These are phyloP conservation scores for Stylonectria norvegica DNA, from an alignment of 2,329 filamentous ascomycete genomes.

Conservation along the genomic window DNA sequence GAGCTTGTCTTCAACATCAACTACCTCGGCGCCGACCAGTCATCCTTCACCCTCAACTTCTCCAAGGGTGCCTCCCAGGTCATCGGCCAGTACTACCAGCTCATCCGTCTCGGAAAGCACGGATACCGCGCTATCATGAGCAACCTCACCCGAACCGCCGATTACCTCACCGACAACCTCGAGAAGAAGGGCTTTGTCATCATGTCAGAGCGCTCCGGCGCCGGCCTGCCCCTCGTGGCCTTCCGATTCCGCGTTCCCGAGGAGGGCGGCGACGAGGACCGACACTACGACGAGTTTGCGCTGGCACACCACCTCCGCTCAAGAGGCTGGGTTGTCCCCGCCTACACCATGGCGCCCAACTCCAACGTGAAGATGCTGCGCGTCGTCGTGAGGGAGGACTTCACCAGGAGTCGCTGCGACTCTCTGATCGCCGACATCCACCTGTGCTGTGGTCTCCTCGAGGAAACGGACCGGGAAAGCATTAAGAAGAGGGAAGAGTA, in stretches of 20 bases:
- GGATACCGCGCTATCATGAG: constrained; percentile 92
- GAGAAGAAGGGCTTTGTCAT: constrained; percentile 77
- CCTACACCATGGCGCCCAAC: constrained; percentile 95
- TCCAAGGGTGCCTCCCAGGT: constrained; percentile 92
- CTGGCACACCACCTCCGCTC: constrained; percentile 82
- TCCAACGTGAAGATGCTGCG: constrained; percentile 87
- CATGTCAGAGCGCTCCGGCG: constrained; percentile 75
- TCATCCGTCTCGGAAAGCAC: constrained; percentile 89
- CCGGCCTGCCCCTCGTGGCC: constrained; percentile 83
- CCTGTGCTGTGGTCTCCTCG: constrained; percentile 67
- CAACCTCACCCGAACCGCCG: constrained; percentile 84
- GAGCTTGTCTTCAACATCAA: constrained; percentile 99
- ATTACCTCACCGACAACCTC: constrained; percentile 77
- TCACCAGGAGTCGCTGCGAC: constrained; percentile 78
- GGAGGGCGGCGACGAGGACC: constrained; percentile 47
- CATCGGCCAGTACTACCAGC: constrained; percentile 95
- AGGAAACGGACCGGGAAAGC: constrained; percentile 68
- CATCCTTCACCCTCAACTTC: constrained; percentile 96
- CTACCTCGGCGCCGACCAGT: constrained; percentile 92
- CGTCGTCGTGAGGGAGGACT: constrained; percentile 90
- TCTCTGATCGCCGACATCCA: constrained; percentile 74
- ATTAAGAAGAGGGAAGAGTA: constrained; percentile 68
- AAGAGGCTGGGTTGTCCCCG: constrained; percentile 88
- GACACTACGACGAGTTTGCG: constrained; percentile 69
- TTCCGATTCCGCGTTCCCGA: constrained; percentile 68